Conservation (phyloP, 192 early-diverging fungal species). For the Podila clonocystis region DNA sequence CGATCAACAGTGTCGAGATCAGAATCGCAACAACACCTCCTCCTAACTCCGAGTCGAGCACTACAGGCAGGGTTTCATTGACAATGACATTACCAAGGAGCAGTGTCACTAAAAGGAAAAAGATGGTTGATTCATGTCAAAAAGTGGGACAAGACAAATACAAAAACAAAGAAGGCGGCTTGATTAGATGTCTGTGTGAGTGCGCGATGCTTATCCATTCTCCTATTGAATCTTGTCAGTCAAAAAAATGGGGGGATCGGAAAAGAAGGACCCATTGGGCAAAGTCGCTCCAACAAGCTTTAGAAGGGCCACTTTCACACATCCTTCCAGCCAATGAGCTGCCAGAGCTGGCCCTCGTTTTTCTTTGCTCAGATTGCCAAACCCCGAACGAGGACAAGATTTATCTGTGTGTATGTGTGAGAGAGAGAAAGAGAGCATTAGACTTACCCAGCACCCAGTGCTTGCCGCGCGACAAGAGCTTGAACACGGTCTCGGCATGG, state of each 20-base stretch:
- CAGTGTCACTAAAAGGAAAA: conserved; percentile 80
- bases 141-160: no score
- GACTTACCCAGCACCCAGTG: conserved; percentile 94
- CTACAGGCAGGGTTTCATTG: conserved; percentile 89
- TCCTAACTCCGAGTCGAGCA: conserved; percentile 76
- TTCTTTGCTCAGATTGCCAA: neutral
- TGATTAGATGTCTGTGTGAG: neutral
- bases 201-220: neutral
- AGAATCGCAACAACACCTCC: conserved; percentile 85
- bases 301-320: neutral
- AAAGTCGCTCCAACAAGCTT: neutral
- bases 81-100: conserved; percentile 88
- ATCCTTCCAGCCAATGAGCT: neutral
- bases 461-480: conserved; percentile 57
- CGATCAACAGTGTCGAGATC: conserved; percentile 82
- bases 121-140: neutral
- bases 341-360: neutral
- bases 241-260: no score
- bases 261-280: no score
- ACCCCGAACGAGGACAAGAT: neutral
- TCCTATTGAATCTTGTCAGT: conserved; percentile 1
- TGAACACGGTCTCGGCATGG: conserved; percentile 69
- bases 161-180: no score
- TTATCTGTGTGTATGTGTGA: neutral
- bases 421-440: no score